These are phyloP conservation scores for Hypomontagnella monticulosa DNA, from an alignment of 495 filamentous ascomycete species.

Conservation along the genomic window DNA sequence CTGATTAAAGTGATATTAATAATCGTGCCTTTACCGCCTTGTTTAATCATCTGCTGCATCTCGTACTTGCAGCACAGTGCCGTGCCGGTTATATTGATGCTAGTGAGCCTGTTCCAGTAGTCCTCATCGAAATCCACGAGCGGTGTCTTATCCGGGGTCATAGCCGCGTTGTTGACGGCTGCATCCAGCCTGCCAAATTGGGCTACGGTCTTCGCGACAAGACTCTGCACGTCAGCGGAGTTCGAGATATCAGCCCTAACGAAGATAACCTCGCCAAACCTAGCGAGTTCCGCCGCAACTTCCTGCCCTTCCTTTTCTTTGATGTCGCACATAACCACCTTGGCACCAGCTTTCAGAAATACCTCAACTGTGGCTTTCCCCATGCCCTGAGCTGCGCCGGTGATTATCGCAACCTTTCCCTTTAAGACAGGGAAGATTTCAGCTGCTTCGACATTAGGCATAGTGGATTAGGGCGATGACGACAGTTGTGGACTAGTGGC, in stretches of 20 bases:
- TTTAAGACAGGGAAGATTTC: conserved; percentile 32
- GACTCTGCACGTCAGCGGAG: conserved; percentile 40
- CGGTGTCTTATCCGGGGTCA: conserved; percentile 68
- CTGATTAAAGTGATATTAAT: conserved; percentile 78
- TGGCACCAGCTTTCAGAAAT: conserved; percentile 45
- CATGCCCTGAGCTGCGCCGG: conserved; percentile 57
- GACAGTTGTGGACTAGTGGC: background rate
- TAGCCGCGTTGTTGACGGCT: conserved; percentile 75
- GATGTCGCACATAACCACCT: conserved; percentile 55
- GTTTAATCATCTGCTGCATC: conserved; percentile 61
- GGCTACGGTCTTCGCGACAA: conserved; percentile 57
- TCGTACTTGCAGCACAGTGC: conserved; percentile 59
- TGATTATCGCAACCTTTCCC: conserved; percentile 47
- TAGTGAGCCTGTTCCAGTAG: conserved; percentile 55
- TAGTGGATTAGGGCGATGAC: background rate
- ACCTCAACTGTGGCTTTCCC: conserved; percentile 55
- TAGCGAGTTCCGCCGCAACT: conserved; percentile 18
- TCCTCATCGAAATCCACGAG: conserved; percentile 48
- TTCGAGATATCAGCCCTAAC: conserved; percentile 43
- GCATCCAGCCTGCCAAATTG: conserved; percentile 66
- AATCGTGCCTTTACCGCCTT: conserved; percentile 68
- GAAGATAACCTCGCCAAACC: conserved; percentile 34
- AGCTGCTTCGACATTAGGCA: conserved; percentile 23
- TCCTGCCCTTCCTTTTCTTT: conserved; percentile 44
- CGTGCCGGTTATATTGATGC: conserved; percentile 59